A percentile compares a stretch with the other conserved stretches of the same genome.
Conservation (phyloP, 495 filamentous ascomycete species). For the Podospora bellae-mahoneyi region DNA sequence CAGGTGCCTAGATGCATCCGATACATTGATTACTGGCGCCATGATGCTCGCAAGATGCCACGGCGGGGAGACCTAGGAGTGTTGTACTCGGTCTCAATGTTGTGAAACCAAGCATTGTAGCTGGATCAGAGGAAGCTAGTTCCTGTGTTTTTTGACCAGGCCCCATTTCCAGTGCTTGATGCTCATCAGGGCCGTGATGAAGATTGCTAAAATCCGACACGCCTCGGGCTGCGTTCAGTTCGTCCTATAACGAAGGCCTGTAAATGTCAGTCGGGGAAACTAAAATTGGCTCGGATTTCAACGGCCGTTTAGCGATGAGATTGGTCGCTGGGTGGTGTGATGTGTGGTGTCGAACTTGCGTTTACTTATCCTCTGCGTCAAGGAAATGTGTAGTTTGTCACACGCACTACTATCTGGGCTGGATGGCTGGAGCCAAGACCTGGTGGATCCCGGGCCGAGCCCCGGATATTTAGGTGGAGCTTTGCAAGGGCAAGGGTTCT, state of each 20-base stretch:
- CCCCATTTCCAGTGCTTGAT: not conserved
- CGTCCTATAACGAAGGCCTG: not conserved
- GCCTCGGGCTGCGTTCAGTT: not conserved
- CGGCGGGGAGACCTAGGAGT: too few relatives aligned
- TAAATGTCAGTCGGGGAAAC: not conserved
- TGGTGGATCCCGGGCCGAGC: too few relatives aligned
- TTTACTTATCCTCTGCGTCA: not conserved
- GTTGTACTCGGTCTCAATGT: too few relatives aligned
- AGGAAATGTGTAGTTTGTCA: not conserved
- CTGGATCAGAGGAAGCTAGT: too few relatives aligned
- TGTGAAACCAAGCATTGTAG: too few relatives aligned
- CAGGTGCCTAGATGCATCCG: too few relatives aligned
- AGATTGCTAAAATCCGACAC: not conserved
- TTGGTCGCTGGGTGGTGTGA: not conserved
- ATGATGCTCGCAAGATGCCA: too few relatives aligned
- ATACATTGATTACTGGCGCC: too few relatives aligned
- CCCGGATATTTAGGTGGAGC: not conserved
- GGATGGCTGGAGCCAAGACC: too few relatives aligned
- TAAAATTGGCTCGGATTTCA: not conserved
- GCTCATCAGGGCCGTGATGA: not conserved
- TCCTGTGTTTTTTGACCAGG: too few relatives aligned
- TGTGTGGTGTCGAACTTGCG: not conserved
- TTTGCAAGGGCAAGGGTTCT: not conserved
- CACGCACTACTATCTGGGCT: not conserved
- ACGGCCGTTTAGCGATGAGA: not conserved